phyloP scores from a whole-genome alignment of 1,139 yeast species.

The Suhomyces panamericanus region DNA sequence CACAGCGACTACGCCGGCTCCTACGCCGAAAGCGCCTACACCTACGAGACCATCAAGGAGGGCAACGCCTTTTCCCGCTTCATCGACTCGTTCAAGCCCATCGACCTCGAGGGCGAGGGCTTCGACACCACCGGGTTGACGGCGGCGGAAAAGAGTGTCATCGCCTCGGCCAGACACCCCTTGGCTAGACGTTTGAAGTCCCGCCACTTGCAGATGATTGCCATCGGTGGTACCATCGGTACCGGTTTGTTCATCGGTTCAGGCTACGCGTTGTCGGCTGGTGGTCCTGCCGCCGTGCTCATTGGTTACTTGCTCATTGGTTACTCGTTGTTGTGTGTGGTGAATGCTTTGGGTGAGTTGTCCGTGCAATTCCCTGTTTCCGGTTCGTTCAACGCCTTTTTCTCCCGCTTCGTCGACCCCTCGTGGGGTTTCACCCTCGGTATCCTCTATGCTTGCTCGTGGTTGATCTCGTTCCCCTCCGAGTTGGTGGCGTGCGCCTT shows the following conservation, averaged over 20 bases:
- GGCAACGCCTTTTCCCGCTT: conserved; percentile 24
- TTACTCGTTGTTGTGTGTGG: conserved; percentile 27
- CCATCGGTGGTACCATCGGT: conserved; percentile 31
- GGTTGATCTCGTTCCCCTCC: conserved; percentile 34
- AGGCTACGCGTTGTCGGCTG: conserved; percentile 63
- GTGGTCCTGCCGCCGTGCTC: conserved; percentile 59
- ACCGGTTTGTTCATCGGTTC: conserved; percentile 64
- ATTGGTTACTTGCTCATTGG: conserved; percentile 27
- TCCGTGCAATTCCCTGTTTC: conserved; percentile 33
- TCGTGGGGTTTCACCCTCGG: conserved; percentile 37
- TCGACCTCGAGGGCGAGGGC: conserved; percentile 42
- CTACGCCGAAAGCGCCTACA: conserved; percentile 15
- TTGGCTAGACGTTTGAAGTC: conserved; percentile 29
- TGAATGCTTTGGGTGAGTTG: conserved; percentile 31
- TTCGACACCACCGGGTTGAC: conserved; percentile 29
- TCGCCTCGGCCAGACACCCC: conserved; percentile 30
- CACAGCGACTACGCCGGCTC: conserved; percentile 7
- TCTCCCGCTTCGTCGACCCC: conserved; percentile 32
- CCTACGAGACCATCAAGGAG: conserved; percentile 18
- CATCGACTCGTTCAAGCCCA: conserved; percentile 42
- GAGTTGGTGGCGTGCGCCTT: conserved; percentile 37
- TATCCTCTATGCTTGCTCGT: conserved; percentile 34
- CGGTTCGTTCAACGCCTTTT: conserved; percentile 32
- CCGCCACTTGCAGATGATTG: conserved; percentile 31
- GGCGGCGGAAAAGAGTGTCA: conserved; percentile 37